Evolutionary conservation across 345 rosid species (phyloP), one percentile per base, ranked within the genome.

Genomic region (Chamaenerion angustifolium): DNA sequence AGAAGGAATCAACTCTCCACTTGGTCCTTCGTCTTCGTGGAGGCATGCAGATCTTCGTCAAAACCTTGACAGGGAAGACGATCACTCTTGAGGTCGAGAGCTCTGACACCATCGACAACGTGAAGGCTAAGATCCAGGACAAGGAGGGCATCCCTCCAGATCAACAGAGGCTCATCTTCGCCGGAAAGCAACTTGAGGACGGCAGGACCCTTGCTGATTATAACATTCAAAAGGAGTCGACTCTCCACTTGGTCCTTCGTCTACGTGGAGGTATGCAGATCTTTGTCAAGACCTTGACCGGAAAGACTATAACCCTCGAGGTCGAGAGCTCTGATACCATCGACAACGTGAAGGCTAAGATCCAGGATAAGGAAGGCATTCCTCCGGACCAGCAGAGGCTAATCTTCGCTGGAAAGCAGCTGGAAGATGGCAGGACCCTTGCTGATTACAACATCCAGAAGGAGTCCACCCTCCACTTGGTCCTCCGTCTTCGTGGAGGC

Each of bases 1-100:
- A 68, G 49, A 72, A 72, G 70, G 75, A 70, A 48, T 70, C 75
- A 0, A 70, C 75, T 0, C 64, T 70, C 4, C 75, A 70, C 50
- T 48, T 70, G 45, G 75, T 70, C 8, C 37, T 31, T 31, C 37
- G 37, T 31, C 37, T 31, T 5, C 37, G 37, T 31, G 37, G 37
- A 5, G 37, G 37, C 10, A 48, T 48, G 51, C 31, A 48, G 35
- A 48, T 48, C 51, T 48, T 19, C 6, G 51, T 48, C 35, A 48
- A 18, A 11, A 15, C 49, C n/a, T 31, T 18, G 8, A 48, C 51
- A 12, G 51, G 51, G 3, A 48, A 48, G 35, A 48, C 51, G 6
- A 19, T 48, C 3, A 19, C 27, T n/a, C 51, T 48, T 21, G 31
- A 48, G 51, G 51, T 48, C 6, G 31, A 48, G 51, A 48, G 51